Base-by-base conservation (phyloP, 1,284 basidiomycete genomes). In the Microbotryum silenes-acaulis region DNA sequence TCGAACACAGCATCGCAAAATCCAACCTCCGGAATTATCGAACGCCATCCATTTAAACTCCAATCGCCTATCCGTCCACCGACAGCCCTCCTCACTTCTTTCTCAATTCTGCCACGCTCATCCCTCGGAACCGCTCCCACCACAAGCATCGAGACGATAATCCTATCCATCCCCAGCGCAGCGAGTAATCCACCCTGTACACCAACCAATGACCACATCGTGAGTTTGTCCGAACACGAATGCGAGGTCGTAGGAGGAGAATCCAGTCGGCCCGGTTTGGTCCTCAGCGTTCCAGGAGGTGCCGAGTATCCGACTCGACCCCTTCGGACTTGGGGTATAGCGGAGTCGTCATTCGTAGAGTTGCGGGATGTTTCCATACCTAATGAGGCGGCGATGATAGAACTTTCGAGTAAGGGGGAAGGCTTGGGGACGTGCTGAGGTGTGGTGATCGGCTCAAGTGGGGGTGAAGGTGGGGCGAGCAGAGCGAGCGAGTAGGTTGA, bases 221-320 rank as follows among this genome's bases (percentile, higher is more conserved):
- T 88, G 50, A 96, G 85, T 76, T 96, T 96, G 75, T 96, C 91
- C 67, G 87, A 89, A 75, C 91, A 94, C 0, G 88, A 88, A 83
- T 93, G 88, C 67, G 82, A 89, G 1, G 81, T 75, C 1, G 91
- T 89, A 0, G 85, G 83, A 0, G 85, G 85, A 0, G 88, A 86
- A 73, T 94, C 91, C 0, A 87, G 84, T 57, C 91, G 83, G 14
- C 78, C 75, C 1, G 91, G 91, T 73, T 94, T 96, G 2, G 91
- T 93, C 31, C 91, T 84, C 48, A 94, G 76, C 16, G 87, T 85
- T 42, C 37, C 37, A 8, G 88, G 86, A 42, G 83, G 77, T 10
- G 84, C 79, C 7, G 81, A 73, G 74, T 92, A 94, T 52, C 87
- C 84, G 68, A 87, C 82, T 20, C 91, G 80, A 2, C 91, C 91